These are phyloP conservation scores for Mycena indigotica DNA, from an alignment of 768 basidiomycete genomes.

Conservation along the genomic window DNA sequence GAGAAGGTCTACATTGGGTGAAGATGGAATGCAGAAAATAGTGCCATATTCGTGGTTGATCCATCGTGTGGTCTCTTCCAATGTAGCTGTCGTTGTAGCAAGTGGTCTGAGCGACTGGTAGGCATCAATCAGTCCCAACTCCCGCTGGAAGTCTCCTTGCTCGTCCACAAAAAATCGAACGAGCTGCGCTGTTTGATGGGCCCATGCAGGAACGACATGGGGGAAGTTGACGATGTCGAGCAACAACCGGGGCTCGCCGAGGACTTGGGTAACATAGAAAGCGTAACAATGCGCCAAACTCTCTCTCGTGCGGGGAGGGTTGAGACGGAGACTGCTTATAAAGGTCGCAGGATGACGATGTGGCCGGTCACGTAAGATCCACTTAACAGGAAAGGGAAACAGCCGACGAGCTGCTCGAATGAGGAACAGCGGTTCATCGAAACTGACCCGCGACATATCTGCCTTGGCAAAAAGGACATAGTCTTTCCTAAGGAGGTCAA, in stretches of 20 bases:
- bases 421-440: neutral
- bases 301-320: neutral
- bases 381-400: neutral
- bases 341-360: neutral
- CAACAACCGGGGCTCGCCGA: neutral
- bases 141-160: neutral
- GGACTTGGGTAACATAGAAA: neutral
- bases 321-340: neutral
- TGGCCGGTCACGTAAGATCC: neutral
- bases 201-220: constrained; percentile 1
- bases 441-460: neutral
- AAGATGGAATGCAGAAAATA: neutral
- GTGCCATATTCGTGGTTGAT: neutral
- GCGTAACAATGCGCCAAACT: neutral
- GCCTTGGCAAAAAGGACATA: neutral
- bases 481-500: neutral
- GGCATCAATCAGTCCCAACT: neutral
- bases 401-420: neutral
- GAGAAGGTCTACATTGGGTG: neutral
- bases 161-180: neutral
- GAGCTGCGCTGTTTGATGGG: constrained; percentile 4
- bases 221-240: constrained; percentile 2
- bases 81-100: neutral
- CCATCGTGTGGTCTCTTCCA: neutral
- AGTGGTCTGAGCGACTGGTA: constrained; percentile 1